Evolutionary conservation across 2,329 filamentous ascomycete species (phyloP), one percentile per base, ranked within the genome.

Genomic region (Aspergillus niger): DNA sequence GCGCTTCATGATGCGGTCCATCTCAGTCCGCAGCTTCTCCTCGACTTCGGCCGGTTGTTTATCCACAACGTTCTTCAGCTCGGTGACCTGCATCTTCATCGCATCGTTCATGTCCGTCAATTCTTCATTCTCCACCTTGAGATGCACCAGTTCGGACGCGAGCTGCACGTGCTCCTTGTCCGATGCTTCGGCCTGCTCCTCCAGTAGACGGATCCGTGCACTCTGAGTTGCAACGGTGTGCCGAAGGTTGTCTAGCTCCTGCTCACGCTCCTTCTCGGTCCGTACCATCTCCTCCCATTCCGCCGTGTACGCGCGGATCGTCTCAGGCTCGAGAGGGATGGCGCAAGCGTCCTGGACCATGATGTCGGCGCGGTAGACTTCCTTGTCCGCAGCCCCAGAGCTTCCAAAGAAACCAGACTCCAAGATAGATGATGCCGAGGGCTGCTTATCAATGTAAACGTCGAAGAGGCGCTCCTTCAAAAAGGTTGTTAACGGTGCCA

Each of bases 361-460:
- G 69, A 95, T 88, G 74, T 99, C 95, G 15, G 95, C 95, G 53
- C 93, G 89, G 75, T 99, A 99, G 6, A 99, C 87, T 73, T 97
- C 95, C 77, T 97, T 97, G 73, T 99, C 95, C 11, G 92, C 85
- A 66, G 88, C 88, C 36, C 91, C 92, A 24, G 92, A 94, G 74
- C 90, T 94, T 62, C 95, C 95, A 72, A 99, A 99, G 82, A 99
- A 99, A 13, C 95, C 95, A 47, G 92, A 96, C 76, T 99, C 95
- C 1, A 98, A 85, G 51, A 99, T 89, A 15, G 92, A 97, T 54
- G 89, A 92, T n/a, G 92, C 89, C 2, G 92, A 96, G 0, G 95
- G 95, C 7, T 92, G 86, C 69, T 92, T 91, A 77, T 99, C 95
- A 64, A 99, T 97, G 76, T 99, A 99, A 41, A 92, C 92, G 72